Percentiles rank a stretch among this genome's conserved stretches.
These are phyloP conservation scores for peach (Prunus persica) DNA, from an alignment of 306 rosid genomes.

Conservation along the genomic window Prunus_persica_NCBIv2 NC_034016.1:14396501-14397000, in stretches of 20 bases:
- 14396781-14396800: constrained; percentile 34
- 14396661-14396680: constrained; percentile 24
- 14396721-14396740: constrained; percentile 11
- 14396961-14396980: not conserved
- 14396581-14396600: constrained; percentile 87
- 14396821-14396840: constrained; percentile 50
- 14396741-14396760: constrained; percentile 33
- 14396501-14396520: constrained; percentile 57
- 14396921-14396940: not conserved
- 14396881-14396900: not conserved
- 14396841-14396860: constrained; percentile 34
- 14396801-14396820: constrained; percentile 40
- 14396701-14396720: constrained; percentile 32
- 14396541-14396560: constrained; percentile 90
- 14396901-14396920: not conserved
- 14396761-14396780: constrained; percentile 27
- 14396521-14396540: constrained; percentile 75
- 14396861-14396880: not conserved
- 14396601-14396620: constrained; percentile 81
- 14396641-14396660: constrained; percentile 55
- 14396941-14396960: not conserved
- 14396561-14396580: constrained; percentile 88
- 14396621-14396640: constrained; percentile 49
- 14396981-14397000: not conserved
- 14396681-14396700: constrained; percentile 32